Conservation (phyloP, 1,284 basidiomycete species). For the Mycosarcoma mackinlayi region DNA sequence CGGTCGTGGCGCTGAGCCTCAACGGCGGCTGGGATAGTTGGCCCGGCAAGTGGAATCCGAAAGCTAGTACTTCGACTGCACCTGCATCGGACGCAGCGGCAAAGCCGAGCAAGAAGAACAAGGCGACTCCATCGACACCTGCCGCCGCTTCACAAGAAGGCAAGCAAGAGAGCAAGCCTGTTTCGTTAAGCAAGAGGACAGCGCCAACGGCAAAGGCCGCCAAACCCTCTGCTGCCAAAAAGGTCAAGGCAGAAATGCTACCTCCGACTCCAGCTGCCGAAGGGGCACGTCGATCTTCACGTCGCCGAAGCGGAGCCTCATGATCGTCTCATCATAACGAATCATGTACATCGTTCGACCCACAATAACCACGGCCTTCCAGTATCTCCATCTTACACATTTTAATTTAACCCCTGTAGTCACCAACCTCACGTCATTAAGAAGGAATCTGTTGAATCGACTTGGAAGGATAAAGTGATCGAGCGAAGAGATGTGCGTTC, state of each 20-base stretch:
- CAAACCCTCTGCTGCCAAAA: constrained; percentile 10
- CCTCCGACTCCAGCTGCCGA: background rate
- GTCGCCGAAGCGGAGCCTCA: constrained; percentile 15
- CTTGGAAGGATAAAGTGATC: background rate
- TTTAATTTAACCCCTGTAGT: too few relatives aligned
- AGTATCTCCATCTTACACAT: too few relatives aligned
- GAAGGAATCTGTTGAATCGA: too few relatives aligned
- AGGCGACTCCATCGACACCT: too few relatives aligned
- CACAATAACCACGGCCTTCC: too few relatives aligned
- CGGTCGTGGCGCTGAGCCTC: constrained; percentile 76
- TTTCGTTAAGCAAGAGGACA: background rate
- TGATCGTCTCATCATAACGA: background rate
- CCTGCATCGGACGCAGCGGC: background rate
- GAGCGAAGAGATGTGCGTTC: constrained; percentile 28
- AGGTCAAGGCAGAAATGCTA: constrained; percentile 9
- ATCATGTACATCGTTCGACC: too few relatives aligned
- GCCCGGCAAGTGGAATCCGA: constrained; percentile 57
- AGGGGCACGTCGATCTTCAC: constrained; percentile 28
- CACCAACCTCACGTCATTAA: too few relatives aligned
- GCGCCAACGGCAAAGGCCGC: constrained; percentile 1
- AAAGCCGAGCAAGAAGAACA: background rate
- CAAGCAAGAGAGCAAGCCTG: background rate
- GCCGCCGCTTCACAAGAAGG: background rate
- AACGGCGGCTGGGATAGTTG: constrained; percentile 73
- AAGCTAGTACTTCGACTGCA: background rate